Evolutionary conservation across 75 land plant genomes (phyloP), one percentile per base, ranked within the genome.

Genomic region (Picea sitchensis): DNA sequence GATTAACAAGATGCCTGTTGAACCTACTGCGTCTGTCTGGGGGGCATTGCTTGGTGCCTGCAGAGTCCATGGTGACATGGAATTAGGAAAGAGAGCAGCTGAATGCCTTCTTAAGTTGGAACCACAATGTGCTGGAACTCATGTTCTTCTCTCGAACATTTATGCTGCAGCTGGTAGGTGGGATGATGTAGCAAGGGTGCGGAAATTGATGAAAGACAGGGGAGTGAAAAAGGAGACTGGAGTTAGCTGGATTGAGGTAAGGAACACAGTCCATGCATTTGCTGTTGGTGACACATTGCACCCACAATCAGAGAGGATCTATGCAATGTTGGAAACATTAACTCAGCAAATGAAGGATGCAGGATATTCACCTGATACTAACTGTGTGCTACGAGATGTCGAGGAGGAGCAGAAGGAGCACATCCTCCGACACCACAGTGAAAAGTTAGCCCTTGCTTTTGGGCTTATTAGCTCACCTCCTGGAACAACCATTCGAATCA

Each of bases 31-130:
- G 32, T 84, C 84, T 41, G 89, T 89, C 17, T 89, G 92, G 92
- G 92, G 92, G 31, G 90, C 90, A 36, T 76, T 92, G 5, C 58
- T 91, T 38, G 91, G 88, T 26, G 93, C 91, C 14, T 93, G 90
- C 79, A 78, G 91, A 59, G 73, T 88, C 15, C 93, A 87, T 73
- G 80, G 81, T 23, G 79, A 92, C 80, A 84, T 86, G 0, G 87
- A 87, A 17, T 56, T 86, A 59, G 96, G 91, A 2, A 86, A 80
- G 13, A 82, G 44, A 69, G 91, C 84, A 31, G 92, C 96, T 4
- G 84, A 85, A 21, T 78, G 65, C 54, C 78, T 92, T 31, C 80
- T 89, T 32, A 81, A 83, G 63, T 61, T 81, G 67, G 86, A 84
- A 0, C 80, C 84, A 20, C 36, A 59, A 32, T 75, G 85, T 72